These are phyloP conservation scores for Dryas alaskensis DNA, from an alignment of 306 rosid species.

Conservation along the genomic window DNA sequence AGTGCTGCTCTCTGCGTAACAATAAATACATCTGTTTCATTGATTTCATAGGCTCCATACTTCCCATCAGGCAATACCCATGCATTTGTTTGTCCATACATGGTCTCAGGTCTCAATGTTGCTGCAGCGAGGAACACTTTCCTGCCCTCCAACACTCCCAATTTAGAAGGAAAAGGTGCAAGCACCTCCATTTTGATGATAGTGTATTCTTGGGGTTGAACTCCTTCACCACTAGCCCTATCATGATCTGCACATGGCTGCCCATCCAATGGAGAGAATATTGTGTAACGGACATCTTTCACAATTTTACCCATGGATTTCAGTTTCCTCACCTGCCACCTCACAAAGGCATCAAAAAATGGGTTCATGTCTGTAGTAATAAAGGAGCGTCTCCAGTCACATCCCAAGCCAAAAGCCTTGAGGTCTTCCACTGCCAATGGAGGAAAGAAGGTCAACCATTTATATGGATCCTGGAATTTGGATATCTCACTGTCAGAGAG, in stretches of 20 bases:
- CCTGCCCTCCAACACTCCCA: slow-evolving; percentile 66
- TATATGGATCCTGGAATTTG: slow-evolving; percentile 72
- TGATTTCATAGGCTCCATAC: slow-evolving; percentile 87
- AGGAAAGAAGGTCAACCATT: slow-evolving; percentile 84
- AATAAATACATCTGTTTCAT: slow-evolving; percentile 71
- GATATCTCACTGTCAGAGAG: slow-evolving; percentile 67
- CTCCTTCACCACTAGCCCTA: slow-evolving; percentile 93
- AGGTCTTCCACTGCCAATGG: slow-evolving; percentile 89
- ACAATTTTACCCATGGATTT: slow-evolving; percentile 82
- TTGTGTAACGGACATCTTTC: slow-evolving; percentile 81
- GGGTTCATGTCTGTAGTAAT: slow-evolving; percentile 77
- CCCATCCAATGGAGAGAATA: slow-evolving; percentile 88
- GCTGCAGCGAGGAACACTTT: slow-evolving; percentile 74
- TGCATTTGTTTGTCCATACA: slow-evolving; percentile 98
- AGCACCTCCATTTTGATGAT: slow-evolving; percentile 83
- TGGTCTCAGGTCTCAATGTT: slow-evolving; percentile 92
- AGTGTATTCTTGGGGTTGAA: slow-evolving; percentile 93
- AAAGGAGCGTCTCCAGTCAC: slow-evolving; percentile 96
- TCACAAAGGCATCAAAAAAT: slow-evolving; percentile 71
- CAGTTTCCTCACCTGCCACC: slow-evolving; percentile 94
- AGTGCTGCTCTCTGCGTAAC: slow-evolving; percentile 72
- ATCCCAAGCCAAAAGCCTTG: slow-evolving; percentile 85
- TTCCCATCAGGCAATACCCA: slow-evolving; percentile 95
- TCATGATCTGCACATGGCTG: slow-evolving; percentile 99
- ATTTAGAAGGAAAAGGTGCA: slow-evolving; percentile 62